Conservation (phyloP, 2,329 filamentous ascomycete species). For the Raffaelea deltoideospora region DNA sequence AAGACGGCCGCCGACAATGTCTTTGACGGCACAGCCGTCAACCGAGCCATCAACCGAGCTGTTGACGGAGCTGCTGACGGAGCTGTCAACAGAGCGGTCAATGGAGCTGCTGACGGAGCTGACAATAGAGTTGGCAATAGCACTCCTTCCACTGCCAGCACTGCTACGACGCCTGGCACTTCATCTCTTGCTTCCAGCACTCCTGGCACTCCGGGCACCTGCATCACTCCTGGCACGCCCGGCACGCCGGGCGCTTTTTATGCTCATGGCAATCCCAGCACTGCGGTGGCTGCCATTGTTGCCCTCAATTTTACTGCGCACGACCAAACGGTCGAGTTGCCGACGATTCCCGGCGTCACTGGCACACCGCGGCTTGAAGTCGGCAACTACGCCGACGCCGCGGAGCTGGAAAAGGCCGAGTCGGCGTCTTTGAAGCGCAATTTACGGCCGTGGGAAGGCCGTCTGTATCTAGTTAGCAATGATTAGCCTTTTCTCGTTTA, state of each 20-base stretch:
- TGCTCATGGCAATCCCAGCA: too few relatives aligned
- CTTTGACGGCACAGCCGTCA: too few relatives aligned
- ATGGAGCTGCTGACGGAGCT: too few relatives aligned
- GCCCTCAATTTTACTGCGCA: conserved; percentile 27
- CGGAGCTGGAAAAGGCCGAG: conserved; percentile 2
- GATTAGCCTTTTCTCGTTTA: too few relatives aligned
- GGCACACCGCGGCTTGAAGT: conserved; percentile 10
- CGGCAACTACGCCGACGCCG: conserved; percentile 17
- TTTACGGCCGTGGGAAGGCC: conserved; percentile 20
- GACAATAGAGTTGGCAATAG: too few relatives aligned
- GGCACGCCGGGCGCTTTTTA: too few relatives aligned
- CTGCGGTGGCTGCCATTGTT: conserved; percentile 14
- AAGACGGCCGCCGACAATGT: conserved; percentile 22
- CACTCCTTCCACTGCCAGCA: too few relatives aligned
- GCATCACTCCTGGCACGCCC: too few relatives aligned
- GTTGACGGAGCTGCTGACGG: too few relatives aligned
- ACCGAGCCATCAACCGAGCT: too few relatives aligned
- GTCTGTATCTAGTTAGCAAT: conserved; percentile 13
- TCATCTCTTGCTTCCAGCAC: neutral
- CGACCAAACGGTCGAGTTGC: conserved; percentile 17
- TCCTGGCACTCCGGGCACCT: neutral
- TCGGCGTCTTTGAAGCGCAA: conserved; percentile 5
- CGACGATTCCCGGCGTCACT: conserved; percentile 3
- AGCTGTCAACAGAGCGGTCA: too few relatives aligned
- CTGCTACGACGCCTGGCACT: conserved; percentile 2